Evolutionary conservation across 108 stramenopile species (phyloP), one percentile per base, ranked within the genome.

Genomic region (Conticribra weissflogii): DNA sequence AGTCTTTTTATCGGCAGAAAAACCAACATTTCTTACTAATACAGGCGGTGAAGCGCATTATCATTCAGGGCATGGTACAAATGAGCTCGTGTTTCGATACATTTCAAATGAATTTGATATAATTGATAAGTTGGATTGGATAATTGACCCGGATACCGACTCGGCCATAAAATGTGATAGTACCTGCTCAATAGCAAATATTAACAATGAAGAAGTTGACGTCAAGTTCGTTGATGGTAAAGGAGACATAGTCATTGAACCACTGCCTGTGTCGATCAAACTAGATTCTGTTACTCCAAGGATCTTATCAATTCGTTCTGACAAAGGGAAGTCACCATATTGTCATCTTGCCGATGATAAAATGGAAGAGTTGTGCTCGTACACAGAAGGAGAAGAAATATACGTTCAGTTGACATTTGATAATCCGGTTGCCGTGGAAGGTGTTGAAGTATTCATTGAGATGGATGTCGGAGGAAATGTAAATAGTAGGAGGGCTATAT

Each of bases 321-420:
- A 77, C 59, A 81, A 81, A 50, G 32, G 18, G 4, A 51, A 60
- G 18, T 77, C 75, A 49, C 61, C 69, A 2, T 81, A 77, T 68
- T 81, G 81, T 52, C 49, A 74, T 47, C 65, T 9, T 9, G 5
- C 12, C 5, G 12, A 12, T 41, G 12, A 5, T 41, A 9, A 9
- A 41, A 9, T 12, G 36, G 8, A 41, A 41, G 36, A 41, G 12
- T 12, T 31, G 22, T 81, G 81, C 44, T 51, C 81, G 4, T 81
- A 81, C 59, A 72, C 81, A 36, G 70, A 72, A 48, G 81, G 81
- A 21, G 78, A 83, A 63, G 61, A 83, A 53, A 53, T 83, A 22
- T 33, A 57, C 25, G 54, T 83, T 12, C 49, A 24, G 29, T 61
- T 75, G 9, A 60, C 44, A 24, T 68, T 62, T 48, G 66, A 76